A percentile compares a stretch with the other conserved stretches of the same genome.
Conservation (phyloP, 257 asterid species). For the Oldenlandia corymbosa region DNA sequence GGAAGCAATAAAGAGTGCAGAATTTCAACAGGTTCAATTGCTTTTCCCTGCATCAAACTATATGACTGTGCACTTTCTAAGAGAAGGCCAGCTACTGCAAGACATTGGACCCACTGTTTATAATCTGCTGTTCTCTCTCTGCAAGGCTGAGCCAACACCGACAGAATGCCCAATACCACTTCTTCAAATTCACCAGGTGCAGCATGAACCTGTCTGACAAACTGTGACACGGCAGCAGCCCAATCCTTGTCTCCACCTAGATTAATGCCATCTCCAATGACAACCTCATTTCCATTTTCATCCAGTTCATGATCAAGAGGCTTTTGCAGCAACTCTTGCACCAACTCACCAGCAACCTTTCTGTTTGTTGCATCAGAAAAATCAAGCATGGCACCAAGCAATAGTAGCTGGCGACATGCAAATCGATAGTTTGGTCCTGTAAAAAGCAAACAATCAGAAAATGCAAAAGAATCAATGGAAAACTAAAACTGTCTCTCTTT, state of each 20-base stretch:
- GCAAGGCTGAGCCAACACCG: conserved; percentile 87
- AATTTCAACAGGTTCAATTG: conserved; percentile 72
- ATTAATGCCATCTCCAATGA: conserved; percentile 85
- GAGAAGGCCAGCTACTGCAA: conserved; percentile 75
- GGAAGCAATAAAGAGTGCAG: conserved; percentile 82
- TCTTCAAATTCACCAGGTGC: conserved; percentile 80
- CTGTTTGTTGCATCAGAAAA: conserved; percentile 84
- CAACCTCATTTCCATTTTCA: conserved; percentile 60
- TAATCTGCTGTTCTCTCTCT: conserved; percentile 90
- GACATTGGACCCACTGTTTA: conserved; percentile 89
- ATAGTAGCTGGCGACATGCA: conserved; percentile 80
- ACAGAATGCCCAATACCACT: conserved; percentile 62
- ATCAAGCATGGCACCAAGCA: conserved; percentile 82
- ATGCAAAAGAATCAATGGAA: conserved; percentile 8
- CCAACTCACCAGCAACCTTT: conserved; percentile 74
- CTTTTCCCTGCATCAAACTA: conserved; percentile 58
- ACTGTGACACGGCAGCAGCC: conserved; percentile 82
- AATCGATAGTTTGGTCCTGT: conserved; percentile 79
- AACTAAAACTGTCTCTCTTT: background rate
- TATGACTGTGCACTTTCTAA: conserved; percentile 69
- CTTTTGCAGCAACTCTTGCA: conserved; percentile 64
- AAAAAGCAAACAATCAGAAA: conserved; percentile 22
- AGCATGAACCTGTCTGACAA: conserved; percentile 75
- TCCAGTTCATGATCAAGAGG: conserved; percentile 73
- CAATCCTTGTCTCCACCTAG: conserved; percentile 95